Conservation (phyloP, 2,329 filamentous ascomycete genomes). For the Incumbomyces lentus region DNA sequence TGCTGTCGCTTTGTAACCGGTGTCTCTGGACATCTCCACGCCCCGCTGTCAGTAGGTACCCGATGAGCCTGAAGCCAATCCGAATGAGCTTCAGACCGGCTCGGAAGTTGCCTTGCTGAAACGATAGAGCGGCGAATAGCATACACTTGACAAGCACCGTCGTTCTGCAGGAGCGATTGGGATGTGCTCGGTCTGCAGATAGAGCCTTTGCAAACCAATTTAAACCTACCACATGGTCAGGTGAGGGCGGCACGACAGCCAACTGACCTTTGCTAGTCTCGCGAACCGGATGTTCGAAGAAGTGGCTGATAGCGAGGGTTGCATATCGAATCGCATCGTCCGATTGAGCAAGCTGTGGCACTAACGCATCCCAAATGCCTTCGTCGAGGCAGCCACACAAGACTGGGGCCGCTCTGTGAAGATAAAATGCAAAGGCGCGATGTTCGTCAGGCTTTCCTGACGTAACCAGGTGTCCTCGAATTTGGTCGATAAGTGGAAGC, state of each 20-base stretch:
- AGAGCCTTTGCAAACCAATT: slow-evolving; percentile 1
- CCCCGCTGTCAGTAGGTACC: slow-evolving; percentile 5
- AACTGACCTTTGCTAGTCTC: background rate
- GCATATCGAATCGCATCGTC: slow-evolving; percentile 32
- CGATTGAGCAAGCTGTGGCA: slow-evolving; percentile 27
- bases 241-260: background rate
- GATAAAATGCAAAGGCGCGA: slow-evolving; percentile 31
- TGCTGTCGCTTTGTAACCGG: background rate
- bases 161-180: background rate
- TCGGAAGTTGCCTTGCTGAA: slow-evolving; percentile 26
- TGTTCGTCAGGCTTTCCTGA: slow-evolving; percentile 19
- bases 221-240: background rate
- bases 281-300: slow-evolving; percentile 23
- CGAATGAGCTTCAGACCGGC: slow-evolving; percentile 21
- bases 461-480: background rate
- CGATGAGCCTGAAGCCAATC: slow-evolving; percentile 11
- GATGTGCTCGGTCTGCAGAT: background rate
- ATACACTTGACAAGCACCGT: slow-evolving; percentile 15
- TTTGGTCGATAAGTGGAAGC: slow-evolving; percentile 4
- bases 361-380: slow-evolving; percentile 28
- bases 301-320: slow-evolving; percentile 27
- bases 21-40: background rate
- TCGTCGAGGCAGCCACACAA: slow-evolving; percentile 27
- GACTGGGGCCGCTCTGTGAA: slow-evolving; percentile 24
- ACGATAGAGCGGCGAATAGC: slow-evolving; percentile 15